Base-by-base conservation (phyloP, 805 yeast genomes). In the Cyberlindnera mississippiensis region DNA sequence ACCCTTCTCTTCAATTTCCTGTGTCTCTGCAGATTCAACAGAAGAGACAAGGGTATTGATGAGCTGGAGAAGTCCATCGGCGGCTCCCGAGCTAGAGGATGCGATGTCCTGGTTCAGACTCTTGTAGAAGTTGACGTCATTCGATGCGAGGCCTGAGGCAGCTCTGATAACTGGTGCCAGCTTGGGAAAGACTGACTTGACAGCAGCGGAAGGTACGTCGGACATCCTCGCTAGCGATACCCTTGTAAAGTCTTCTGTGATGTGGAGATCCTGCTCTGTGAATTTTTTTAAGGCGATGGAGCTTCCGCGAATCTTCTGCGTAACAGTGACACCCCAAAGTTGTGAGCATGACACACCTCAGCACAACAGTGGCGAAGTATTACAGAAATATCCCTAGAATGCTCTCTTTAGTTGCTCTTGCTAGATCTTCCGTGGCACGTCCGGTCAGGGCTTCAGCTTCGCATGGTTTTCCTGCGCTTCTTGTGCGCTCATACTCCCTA, bases 111-210 rank as follows among this genome's bases (percentile, higher is more conserved):
- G 53, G 53, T 86, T 91, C 11, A 87, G 56, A 35, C 85, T 78
- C 35, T 72, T 68, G 60, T 80, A 78, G 55, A 90, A 93, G 24
- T 73, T 76, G n/a, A 89, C 72, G 66, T 91, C 98, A 42, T 85
- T 85, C 0, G 87, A 77, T 2, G 85, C 84, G 33, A 90, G 61
- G 2, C 85, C 79, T 3, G 82, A 68, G 0, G 95, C 72, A 3
- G 83, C 74, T 45, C 95, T 68, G 30, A 85, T 76, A 3, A 81
- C 66, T 10, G 73, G 68, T 36, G 77, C 71, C n/a, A 80, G 66
- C 43, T 71, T 61, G 10, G 80, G 75, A 15, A 78, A 57, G 0
- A 47, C 40, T 2, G 38, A 20, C 20, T 42, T 29, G 12, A 38
- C 37, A 2, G 28, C 38, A 9, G 14, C 11, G 3, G 40, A 34